Evolutionary conservation across 75 land plant species (phyloP), one percentile per base, ranked within the genome.

Genomic region (Pinus albicaulis): DNA sequence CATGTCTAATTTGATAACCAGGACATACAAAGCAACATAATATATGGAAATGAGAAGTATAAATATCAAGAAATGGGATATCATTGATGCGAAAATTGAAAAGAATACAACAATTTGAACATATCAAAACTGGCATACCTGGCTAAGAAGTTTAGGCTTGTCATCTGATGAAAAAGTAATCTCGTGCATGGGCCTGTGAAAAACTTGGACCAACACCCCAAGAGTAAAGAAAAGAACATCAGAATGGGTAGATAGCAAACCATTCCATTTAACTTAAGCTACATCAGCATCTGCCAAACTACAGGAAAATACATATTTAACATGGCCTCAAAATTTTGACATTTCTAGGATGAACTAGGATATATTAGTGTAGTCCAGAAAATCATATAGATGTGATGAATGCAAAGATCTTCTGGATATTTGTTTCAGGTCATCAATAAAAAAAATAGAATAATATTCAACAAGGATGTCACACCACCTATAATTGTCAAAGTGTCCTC

Each of bases 131-230:
- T 41, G n/a, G 41, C 57, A 72, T 80, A 97, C 98, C 92, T 92
- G 92, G 77, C 96, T 95, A 8, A 98, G 94, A 70, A 98, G 90
- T 80, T 98, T 98, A 24, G 99, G 99, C 75, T 94, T 98, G 78
- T 98, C 99, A 74, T 92, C 91, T 25, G 98, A 85, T 78, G 99
- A 88, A 79, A 98, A 90, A 24, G 98, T 98, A 53, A 98, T 90
- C 81, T 98, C 99, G 79, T 95, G 94, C 98, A 98, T 91, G 22
- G 95, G 95, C 79, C 91, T 88, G 71, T 84, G 88, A 65, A 52
- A 74, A 25, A 55, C n/a, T 14, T 25, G 31, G 55, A 71, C 56
- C 70, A 74, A 66, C 41, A 73, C 8, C 48, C 57, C 38, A 16
- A 56, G 19, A 36, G 25, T 15, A 71, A 34, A 56, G 24, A 17